Evolutionary conservation across 2,329 filamentous ascomycete genomes (phyloP), one percentile per base, ranked within the genome.

Genomic region (Fusarium sp.): DNA sequence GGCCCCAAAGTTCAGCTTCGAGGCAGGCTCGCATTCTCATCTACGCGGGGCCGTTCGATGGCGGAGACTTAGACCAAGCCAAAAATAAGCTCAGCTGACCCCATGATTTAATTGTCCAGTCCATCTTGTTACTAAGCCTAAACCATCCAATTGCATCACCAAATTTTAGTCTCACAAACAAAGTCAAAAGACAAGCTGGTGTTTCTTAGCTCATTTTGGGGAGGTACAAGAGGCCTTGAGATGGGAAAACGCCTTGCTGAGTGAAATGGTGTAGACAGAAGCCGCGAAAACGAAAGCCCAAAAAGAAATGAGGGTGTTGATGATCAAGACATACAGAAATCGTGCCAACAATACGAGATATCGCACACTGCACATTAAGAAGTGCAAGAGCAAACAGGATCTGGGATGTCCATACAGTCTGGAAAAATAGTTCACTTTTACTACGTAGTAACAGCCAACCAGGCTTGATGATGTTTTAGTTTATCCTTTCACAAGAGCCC

Each of bases 51-150:
- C 10, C 37, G 23, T 40, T 57, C 19, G 4, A 27, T 30, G 35
- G 22, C 23, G 22, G 35, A 56, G 15, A 11, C 2, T 37, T 11
- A 3, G 17, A 19, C 13, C 7, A 48, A 56, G 51, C 51, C 52
- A 44, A 49, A 33, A 60, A 37, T 50, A 60, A 44, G 43, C 56
- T 33, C 23, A 60, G 30, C 35, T 19, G 30, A 32, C 17, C 44
- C 15, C 35, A 30, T 32, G 43, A 41, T 35, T 14, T 27, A 39
- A 27, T 27, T 27, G 41, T 10, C 41, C 20, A 9, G 20, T 20
- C 32, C 7, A 6, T 35, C 14, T 7, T 20, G 27, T 58, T 39
- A 39, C 33, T 47, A 40, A 47, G 41, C 50, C 46, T 33, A 9
- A 35, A 27, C 40, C 23, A 41, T 33, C 33, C 14, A 47, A 56